Evolutionary conservation across 768 basidiomycete genomes (phyloP).

Genomic region (Tylopilus plumbeoviolaceoides): DNA sequence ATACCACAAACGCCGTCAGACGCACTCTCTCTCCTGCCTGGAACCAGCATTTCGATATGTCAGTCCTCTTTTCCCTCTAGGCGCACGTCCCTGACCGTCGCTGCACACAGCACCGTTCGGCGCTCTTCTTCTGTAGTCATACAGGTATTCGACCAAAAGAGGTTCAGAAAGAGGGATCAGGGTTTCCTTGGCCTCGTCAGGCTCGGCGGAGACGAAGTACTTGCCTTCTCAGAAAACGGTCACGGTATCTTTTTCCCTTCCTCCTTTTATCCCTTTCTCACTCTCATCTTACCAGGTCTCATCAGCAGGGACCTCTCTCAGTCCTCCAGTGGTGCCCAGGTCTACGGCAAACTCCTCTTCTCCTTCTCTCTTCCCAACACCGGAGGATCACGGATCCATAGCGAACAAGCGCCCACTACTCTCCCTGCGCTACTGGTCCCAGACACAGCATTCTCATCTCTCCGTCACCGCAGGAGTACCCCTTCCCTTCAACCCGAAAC

Average conservation of each 20-base stretch:
- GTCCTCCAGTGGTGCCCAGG: conserved; percentile 37
- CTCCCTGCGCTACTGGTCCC: conserved; percentile 15
- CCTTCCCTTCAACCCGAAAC: conserved; percentile 20
- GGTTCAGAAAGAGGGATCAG: conserved; percentile 85
- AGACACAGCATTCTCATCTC: conserved; percentile 8
- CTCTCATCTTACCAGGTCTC: conserved; percentile 42
- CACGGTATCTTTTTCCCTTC: conserved; percentile 33
- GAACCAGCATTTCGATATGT: conserved; percentile 88
- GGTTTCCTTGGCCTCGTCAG: conserved; percentile 63
- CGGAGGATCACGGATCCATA: conserved; percentile 18
- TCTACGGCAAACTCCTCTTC: conserved; percentile 80
- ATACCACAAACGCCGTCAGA: conserved; percentile 69
- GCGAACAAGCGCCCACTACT: conserved; percentile 14
- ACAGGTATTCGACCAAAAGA: conserved; percentile 88
- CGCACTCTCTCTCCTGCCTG: conserved; percentile 69
- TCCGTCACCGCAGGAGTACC: conserved; percentile 21
- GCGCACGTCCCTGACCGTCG: conserved; percentile 3
- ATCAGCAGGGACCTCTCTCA: conserved; percentile 59
- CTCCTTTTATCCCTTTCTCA: conserved; percentile 1
- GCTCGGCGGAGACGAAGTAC: conserved; percentile 51
- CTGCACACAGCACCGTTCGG: conserved; percentile 52
- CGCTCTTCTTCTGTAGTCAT: conserved; percentile 74
- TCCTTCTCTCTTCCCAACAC: conserved; percentile 44
- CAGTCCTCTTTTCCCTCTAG: conserved; percentile 28
- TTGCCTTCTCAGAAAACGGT: conserved; percentile 43